Base-by-base conservation (phyloP, 371 early-diverging fungal genomes). In the Enterocytospora artemiae region DNA sequence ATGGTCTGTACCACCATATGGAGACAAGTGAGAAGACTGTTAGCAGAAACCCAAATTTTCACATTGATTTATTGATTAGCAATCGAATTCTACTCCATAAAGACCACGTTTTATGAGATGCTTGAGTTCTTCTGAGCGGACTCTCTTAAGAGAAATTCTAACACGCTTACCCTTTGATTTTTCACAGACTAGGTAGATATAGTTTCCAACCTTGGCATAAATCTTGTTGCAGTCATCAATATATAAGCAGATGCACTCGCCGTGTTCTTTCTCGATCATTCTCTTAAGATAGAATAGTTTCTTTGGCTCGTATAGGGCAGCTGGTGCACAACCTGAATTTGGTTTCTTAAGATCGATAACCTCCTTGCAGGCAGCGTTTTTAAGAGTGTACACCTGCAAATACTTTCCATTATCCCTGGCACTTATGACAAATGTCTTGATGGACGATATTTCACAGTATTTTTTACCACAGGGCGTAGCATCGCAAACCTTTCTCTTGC, bases 51-150 rank as follows among this genome's bases (percentile, higher is more conserved):
- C n/a, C n/a, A n/a, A n/a, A n/a, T n/a, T n/a, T n/a, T n/a, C n/a
- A n/a, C n/a, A n/a, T n/a, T n/a, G n/a, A n/a, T n/a, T n/a, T n/a
- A n/a, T n/a, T n/a, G n/a, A n/a, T n/a, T n/a, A n/a, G n/a, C n/a
- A n/a, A n/a, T 46, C 24, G 18, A 46, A 46, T 25, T 46, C 48
- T 20, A 46, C 48, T 4, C 48, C 48, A 46, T 7, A 46, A 4
- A 46, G 18, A 7, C 48, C 48, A 7, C 24, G 4, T 25, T 46
- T 46, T 7, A 25, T 25, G 20, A 46, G 24, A 5, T 7, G 22
- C 12, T 18, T 4, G 7, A 25, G 7, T 4, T 46, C 48, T 7
- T 25, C 18, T 25, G 12, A 4, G 18, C 24, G 12, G 22, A 46
- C 48, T 9, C 24, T 5, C 4, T 4, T 7, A 25, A 7, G 4